Conservation (phyloP, 371 early-diverging fungal genomes). For the Mycotypha africana region DNA sequence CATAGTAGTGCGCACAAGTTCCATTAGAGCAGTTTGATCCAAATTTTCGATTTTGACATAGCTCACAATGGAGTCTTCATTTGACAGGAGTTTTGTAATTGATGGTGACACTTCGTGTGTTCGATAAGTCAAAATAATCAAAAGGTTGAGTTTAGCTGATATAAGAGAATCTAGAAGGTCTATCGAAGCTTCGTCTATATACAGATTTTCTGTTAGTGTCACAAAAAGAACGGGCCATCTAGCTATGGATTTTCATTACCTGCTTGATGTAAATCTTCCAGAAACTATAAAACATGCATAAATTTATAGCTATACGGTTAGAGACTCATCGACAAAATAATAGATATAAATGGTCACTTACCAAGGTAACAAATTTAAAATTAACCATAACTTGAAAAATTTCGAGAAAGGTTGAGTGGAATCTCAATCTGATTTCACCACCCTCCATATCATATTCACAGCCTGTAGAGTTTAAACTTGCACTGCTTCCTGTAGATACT, state of each 20-base stretch:
- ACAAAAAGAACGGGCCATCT: not conserved
- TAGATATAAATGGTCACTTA: constrained; percentile 19
- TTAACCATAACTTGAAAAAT: constrained; percentile 42
- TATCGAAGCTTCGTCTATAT: constrained; percentile 41
- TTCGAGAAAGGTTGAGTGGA: constrained; percentile 41
- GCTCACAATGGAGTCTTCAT: constrained; percentile 26
- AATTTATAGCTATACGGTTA: not conserved
- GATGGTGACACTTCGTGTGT: constrained; percentile 15
- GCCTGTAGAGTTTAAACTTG: not conserved
- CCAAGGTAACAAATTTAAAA: constrained; percentile 42
- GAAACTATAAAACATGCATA: constrained; percentile 23
- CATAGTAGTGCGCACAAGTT: constrained; percentile 34
- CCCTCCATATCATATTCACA: constrained; percentile 30
- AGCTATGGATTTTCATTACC: constrained; percentile 12
- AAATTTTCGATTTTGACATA: constrained; percentile 34
- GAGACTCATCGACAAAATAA: not conserved
- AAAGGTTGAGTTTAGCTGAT: constrained; percentile 29
- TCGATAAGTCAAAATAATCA: constrained; percentile 39
- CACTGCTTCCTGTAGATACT: not conserved
- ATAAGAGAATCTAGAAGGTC: constrained; percentile 38
- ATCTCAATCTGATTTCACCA: constrained; percentile 34
- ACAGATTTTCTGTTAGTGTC: not conserved
- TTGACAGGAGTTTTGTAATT: constrained; percentile 17
- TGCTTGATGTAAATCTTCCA: constrained; percentile 51
- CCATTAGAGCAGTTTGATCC: constrained; percentile 32